Base-by-base conservation (phyloP, 768 basidiomycete genomes). In the Boletus reticuloceps region DNA sequence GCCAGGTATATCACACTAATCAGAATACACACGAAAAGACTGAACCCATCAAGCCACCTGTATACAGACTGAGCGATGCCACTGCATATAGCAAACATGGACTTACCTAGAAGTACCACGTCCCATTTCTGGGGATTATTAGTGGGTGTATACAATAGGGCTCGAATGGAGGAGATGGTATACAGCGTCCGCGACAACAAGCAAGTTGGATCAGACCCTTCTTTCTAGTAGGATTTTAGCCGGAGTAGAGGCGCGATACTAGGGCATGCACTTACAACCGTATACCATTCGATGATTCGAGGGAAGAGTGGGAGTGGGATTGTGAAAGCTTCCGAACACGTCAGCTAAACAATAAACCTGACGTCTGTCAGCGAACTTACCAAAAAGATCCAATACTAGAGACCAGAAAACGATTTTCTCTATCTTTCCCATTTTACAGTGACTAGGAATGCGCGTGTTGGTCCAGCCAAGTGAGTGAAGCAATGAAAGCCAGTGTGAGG, bases 241-340 rank as follows among this genome's bases (percentile, higher is more conserved):
- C 43, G n/a, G 10, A 7, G 7, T 16, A 13, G 37, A 39, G 9
- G 34, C 5, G 32, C 19, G 32, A 14, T 7, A 29, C 4, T 8
- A 20, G 5, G 6, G 17, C 0, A 7, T 11, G 16, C 40, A 70
- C 82, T 64, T 60, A 88, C 90, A 67, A 83, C 71, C 1, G 85
- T 86, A 68, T 94, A 95, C 89, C 89, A 94, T 74, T 95, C 88
- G 41, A 97, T 94, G 47, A 98, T 78, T n/a, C 95, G 84, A n/a
- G 96, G 96, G 72, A 98, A 98, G 31, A 98, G 82, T 20, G 96
- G 96, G n/a, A 98, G 79, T 11, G 94, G 94, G 44, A 96, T 90
- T 22, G 93, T 97, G 72, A 95, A 96, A 13, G 93, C 91, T 80
- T 79, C 75, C 47, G 46, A 38, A 58, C 50, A 49, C 44, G 50